Base-by-base conservation (phyloP, 2,329 filamentous ascomycete species). In the Zymoseptoria pseudotritici region DNA sequence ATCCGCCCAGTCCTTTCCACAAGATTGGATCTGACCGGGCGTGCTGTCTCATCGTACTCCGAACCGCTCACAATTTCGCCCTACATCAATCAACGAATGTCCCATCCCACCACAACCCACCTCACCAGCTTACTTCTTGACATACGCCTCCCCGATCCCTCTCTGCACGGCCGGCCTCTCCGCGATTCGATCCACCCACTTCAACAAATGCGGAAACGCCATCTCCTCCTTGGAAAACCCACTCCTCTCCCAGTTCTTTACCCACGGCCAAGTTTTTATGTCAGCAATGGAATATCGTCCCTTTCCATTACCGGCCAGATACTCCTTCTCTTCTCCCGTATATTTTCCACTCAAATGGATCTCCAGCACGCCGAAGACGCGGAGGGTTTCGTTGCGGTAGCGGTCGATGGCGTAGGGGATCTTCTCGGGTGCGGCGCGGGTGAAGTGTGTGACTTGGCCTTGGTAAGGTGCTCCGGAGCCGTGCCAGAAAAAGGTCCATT, bases 401-500 rank as follows among this genome's bases (percentile, higher is more conserved):
- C 79, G 76, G 21, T 77, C 73, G 65, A 82, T 79, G 11, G 80
- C 80, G 69, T 79, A 80, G 11, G 73, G 72, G 58, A 79, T 75
- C 66, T 81, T 78, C 66, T 81, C 78, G 11, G 74, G 74, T 0
- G 77, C 75, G 20, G 69, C 74, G 51, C 70, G 70, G n/a, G 63
- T 69, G 69, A 82, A 82, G 65, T 80, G 77, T 61, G 77, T 76
- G 20, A 77, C 64, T 61, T 79, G 73, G 51, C 76, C 75, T 68
- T 77, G 73, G 66, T 77, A 76, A 13, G 78, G 77, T 8, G 75
- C 75, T 22, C 76, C 72, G 42, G 59, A 64, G 57, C 68, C 67
- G 54, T 82, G 79, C 79, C 79, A 83, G 72, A 83, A 83, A 70
- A 83, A 81, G 1, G 80, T 72, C 80, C 80, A 83, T 65, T 83